A percentile compares a stretch with the other conserved stretches of the same genome.
phyloP scores from a whole-genome alignment of 176 grass and related monocot genomes.

The Phoenix roebelenii region DNA sequence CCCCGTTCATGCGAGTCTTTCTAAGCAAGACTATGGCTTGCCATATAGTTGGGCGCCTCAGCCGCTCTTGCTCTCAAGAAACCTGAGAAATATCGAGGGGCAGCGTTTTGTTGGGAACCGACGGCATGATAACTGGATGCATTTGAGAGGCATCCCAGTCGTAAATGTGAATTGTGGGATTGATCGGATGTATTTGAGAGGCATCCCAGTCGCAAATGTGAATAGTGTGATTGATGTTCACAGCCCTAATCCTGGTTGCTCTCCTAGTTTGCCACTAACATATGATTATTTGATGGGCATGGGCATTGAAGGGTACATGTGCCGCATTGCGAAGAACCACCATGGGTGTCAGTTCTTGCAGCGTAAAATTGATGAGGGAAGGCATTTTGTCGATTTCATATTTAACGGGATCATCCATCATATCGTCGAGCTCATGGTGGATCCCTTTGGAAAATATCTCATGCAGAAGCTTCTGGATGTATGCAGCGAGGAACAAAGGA shows the following conservation, averaged over 20 bases:
- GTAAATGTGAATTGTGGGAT: no score
- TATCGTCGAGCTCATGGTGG: slow-evolving; percentile 52
- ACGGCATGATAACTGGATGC: neutral
- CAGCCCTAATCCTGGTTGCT: slow-evolving; percentile 20
- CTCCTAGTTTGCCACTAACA: slow-evolving; percentile 21
- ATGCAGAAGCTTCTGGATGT: slow-evolving; percentile 72
- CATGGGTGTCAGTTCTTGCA: slow-evolving; percentile 61
- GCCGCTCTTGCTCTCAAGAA: slow-evolving; percentile 1
- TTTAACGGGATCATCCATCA: slow-evolving; percentile 68
- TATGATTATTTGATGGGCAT: slow-evolving; percentile 46
- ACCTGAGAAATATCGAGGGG: slow-evolving; percentile 31
- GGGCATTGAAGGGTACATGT: slow-evolving; percentile 47
- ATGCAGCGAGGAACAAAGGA: slow-evolving; percentile 64
- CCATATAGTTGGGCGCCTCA: slow-evolving; percentile 1
- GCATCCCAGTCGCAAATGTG: neutral
- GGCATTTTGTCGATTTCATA: slow-evolving; percentile 42
- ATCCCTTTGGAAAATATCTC: slow-evolving; percentile 76
- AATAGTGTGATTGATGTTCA: slow-evolving; percentile 4
- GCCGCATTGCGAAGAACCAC: slow-evolving; percentile 64
- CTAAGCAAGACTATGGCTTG: no score
- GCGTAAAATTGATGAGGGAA: slow-evolving; percentile 60
- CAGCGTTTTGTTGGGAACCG: slow-evolving; percentile 20
- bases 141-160: no score
- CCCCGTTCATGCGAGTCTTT: no score
- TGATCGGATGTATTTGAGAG: slow-evolving; percentile 9